Conservation (phyloP, 2,329 filamentous ascomycete species). For the Alternaria triticina region DNA sequence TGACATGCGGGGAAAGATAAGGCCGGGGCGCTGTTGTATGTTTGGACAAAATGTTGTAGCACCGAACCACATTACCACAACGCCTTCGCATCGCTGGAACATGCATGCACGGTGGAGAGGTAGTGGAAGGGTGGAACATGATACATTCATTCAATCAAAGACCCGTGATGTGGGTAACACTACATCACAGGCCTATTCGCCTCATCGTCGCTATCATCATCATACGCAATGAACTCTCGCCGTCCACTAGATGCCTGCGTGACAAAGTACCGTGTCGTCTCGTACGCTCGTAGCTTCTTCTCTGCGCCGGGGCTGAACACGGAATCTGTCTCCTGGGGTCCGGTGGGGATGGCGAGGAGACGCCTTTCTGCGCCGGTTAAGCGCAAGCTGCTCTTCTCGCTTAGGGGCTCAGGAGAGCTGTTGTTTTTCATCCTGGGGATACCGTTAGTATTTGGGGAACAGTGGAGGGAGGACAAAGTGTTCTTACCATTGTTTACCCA, state of each 20-base stretch:
- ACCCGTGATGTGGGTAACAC: constrained; percentile 16
- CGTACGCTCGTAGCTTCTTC: constrained; percentile 35
- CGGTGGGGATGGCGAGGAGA: constrained; percentile 25
- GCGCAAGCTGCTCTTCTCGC: constrained; percentile 11
- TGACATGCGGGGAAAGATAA: neutral
- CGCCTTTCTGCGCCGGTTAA: constrained; percentile 29
- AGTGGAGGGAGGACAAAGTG: neutral
- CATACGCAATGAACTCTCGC: constrained; percentile 33
- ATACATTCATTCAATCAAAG: constrained; percentile 4
- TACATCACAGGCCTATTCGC: constrained; percentile 42
- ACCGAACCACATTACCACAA: neutral
- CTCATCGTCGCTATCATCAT: constrained; percentile 43
- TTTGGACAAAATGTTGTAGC: neutral
- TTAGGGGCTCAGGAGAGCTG: neutral
- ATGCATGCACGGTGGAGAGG: constrained; percentile 14
- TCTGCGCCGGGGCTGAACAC: constrained; percentile 32
- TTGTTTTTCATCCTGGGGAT: constrained; percentile 8
- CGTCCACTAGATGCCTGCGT: constrained; percentile 22
- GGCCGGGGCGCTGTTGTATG: neutral
- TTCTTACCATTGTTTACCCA: constrained; percentile 28
- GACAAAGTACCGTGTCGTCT: constrained; percentile 23
- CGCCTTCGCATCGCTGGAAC: constrained; percentile 22
- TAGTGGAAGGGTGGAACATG: neutral
- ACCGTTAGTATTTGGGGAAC: neutral
- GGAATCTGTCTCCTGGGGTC: neutral